Evolutionary conservation across 1,284 basidiomycete genomes (phyloP), one percentile per base, ranked within the genome.

Genomic region (Ustilago cynodontis): DNA sequence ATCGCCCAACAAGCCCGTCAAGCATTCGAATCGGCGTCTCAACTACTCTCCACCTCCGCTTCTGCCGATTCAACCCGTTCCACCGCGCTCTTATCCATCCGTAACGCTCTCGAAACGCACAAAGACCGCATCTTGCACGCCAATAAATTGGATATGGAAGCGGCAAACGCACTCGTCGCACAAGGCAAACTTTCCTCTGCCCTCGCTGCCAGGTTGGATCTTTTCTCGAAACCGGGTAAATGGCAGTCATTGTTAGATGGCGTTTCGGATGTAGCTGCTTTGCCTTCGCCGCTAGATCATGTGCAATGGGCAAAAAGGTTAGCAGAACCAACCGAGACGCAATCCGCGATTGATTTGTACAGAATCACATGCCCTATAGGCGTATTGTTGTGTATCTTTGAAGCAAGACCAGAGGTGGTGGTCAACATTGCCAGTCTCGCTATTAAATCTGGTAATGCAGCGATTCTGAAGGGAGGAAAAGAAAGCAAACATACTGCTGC

Each of bases 321-420:
- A 29, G 95, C 96, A 78, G 66, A 73, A 2, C 47, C 56, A 3
- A 71, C 70, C 2, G 59, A 57, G 7, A 70, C 64, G 4, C 65
- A 71, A 18, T 93, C 94, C 41, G 90, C 88, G 0, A 88, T 99
- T 16, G 93, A 98, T 81, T 89, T 99, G 14, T 95, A 97, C 87
- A 91, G 94, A 41, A 92, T 99, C 1, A 94, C 95, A 0, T 99
- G 96, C 86, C 95, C 97, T 0, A 97, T 99, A 73, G 97, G 97
- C 20, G 95, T 98, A 0, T 88, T 99, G 28, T 89, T 99, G 54
- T 94, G 98, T 77, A 98, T 99, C 77, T 99, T 99, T 79, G 97
- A 99, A 87, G 94, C 96, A 3, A 90, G 97, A 37, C 97, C 97
- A 1, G 97, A 99, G 86, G 97, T 99, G 6, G 94, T 99, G 31